These are phyloP conservation scores for Uronychia binucleata DNA, from an alignment of 73 alveolate species.

Conservation along the genomic window DNA sequence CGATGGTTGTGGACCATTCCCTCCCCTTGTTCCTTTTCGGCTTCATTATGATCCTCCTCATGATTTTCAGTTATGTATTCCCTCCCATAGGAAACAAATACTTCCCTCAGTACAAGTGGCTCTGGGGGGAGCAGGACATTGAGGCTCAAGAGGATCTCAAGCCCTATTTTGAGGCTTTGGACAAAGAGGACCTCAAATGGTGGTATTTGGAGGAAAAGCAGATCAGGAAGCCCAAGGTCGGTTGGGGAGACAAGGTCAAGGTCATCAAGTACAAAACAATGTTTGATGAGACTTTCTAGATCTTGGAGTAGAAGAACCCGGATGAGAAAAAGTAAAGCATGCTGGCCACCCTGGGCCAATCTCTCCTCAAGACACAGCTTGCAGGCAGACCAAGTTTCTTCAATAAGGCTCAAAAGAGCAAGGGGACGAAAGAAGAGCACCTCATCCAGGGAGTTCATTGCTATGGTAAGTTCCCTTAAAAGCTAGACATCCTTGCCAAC, in stretches of 20 bases:
- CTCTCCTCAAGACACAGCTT: too few species aligned
- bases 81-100: not conserved
- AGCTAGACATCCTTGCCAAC: conserved; percentile 25
- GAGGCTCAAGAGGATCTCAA: conserved; percentile 33
- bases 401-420: conserved; percentile 13
- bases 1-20: conserved; percentile 12
- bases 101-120: not conserved
- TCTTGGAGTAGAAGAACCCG: not conserved
- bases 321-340: not conserved
- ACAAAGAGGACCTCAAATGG: conserved; percentile 49
- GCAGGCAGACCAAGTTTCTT: too few species aligned
- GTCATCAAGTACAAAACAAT: not conserved
- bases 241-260: not conserved
- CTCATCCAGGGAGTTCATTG: conserved; percentile 33
- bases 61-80: not conserved
- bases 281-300: not conserved
- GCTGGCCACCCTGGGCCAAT: not conserved
- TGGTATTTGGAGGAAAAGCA: conserved; percentile 36
- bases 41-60: not conserved
- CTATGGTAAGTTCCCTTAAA: conserved; percentile 9
- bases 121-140: not conserved
- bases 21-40: conserved; percentile 28
- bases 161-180: conserved; percentile 33
- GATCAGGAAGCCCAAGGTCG: not conserved
- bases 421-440: conserved; percentile 1